Conservation (phyloP, 2,329 filamentous ascomycete genomes). For the Amesomyces nigricolor region DNA sequence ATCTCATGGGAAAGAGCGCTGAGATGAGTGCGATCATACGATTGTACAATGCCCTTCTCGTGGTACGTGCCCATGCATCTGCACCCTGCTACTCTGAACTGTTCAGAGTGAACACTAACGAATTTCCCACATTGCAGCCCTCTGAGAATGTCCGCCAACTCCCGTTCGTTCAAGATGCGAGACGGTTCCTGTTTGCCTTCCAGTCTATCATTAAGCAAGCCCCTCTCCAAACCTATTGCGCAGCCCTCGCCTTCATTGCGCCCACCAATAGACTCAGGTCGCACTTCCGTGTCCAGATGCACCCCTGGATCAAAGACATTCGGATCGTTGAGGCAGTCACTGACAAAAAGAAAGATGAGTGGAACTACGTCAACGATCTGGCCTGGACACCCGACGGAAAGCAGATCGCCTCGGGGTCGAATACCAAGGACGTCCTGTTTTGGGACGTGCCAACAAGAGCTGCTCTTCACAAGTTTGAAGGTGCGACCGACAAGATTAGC, state of each 20-base stretch:
- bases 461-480: neutral
- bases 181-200: neutral
- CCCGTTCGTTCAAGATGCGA: neutral
- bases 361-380: neutral
- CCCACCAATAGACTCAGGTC: neutral
- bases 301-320: neutral
- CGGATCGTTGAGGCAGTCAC: neutral
- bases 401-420: neutral
- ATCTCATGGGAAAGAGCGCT: constrained; percentile 5
- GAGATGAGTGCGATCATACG: constrained; percentile 10
- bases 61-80: neutral
- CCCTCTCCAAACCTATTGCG: neutral
- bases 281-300: neutral
- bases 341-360: neutral
- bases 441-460: neutral
- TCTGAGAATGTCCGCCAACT: neutral
- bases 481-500: neutral
- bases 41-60: constrained; percentile 5
- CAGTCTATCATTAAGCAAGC: neutral
- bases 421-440: neutral
- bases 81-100: too few species aligned
- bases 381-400: neutral
- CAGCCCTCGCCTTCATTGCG: neutral
- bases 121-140: neutral
- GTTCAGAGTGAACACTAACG: neutral